phyloP scores from a whole-genome alignment of 2,329 filamentous ascomycete species.

The Colletotrichum tabaci region DNA sequence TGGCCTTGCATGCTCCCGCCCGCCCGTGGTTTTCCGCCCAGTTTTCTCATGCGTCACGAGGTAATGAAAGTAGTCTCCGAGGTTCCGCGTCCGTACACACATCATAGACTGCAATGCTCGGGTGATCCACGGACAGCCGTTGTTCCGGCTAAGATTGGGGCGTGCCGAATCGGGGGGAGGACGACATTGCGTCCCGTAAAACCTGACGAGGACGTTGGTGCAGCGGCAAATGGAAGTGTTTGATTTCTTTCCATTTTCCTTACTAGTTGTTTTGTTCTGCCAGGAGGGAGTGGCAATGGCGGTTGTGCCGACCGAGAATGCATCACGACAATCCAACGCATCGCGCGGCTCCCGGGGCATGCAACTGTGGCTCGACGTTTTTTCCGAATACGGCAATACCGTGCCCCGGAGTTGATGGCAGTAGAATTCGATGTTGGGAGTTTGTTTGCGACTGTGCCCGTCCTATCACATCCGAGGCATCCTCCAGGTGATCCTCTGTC shows the following conservation, averaged over 20 bases:
- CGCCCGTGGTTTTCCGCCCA: conserved; percentile 23
- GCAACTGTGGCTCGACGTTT: conserved; percentile 26
- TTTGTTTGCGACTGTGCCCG: neutral
- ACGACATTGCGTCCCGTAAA: conserved; percentile 32
- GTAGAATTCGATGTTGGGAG: conserved; percentile 8
- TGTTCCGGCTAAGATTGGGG: conserved; percentile 8
- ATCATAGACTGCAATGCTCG: conserved; percentile 5
- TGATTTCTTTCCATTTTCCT: neutral
- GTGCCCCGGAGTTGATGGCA: neutral
- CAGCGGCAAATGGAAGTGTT: conserved; percentile 11
- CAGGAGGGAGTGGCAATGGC: neutral
- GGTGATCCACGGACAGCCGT: conserved; percentile 30
- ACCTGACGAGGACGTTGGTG: conserved; percentile 9
- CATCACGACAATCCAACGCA: neutral
- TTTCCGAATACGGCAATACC: conserved; percentile 1
- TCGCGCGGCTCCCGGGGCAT: neutral
- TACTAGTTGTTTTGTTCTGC: neutral
- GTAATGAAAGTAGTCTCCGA: neutral
- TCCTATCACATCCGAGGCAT: conserved; percentile 20
- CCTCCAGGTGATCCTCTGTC: conserved; percentile 6
- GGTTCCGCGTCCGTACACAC: neutral
- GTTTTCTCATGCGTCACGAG: conserved; percentile 12
- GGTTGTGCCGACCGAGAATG: neutral
- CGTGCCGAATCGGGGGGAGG: conserved; percentile 32
- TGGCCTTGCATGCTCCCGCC: conserved; percentile 34